These are phyloP conservation scores for Leucogyrophana mollusca DNA, from an alignment of 768 basidiomycete genomes.

Conservation along the genomic window DNA sequence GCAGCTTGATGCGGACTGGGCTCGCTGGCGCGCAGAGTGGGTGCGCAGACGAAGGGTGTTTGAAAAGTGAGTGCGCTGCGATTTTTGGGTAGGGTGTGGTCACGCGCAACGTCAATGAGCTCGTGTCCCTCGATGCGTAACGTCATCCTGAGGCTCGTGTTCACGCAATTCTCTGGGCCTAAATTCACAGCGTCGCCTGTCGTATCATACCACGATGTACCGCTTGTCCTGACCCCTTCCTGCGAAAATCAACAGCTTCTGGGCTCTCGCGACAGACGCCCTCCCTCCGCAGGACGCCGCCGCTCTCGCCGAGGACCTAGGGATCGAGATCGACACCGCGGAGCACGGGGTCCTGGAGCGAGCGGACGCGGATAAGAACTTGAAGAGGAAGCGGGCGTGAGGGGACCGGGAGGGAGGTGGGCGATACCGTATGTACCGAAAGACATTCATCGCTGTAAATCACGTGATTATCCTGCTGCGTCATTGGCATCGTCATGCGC, in stretches of 20 bases:
- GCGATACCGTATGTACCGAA: too few species aligned
- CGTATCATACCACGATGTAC: background rate
- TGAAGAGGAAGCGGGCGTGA: too few species aligned
- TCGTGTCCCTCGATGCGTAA: background rate
- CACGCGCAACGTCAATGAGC: background rate
- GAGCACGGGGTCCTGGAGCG: slow-evolving; percentile 72
- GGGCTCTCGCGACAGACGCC: slow-evolving; percentile 68
- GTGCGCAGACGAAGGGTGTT: slow-evolving; percentile 72
- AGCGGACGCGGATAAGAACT: too few species aligned
- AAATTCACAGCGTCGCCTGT: slow-evolving; percentile 23
- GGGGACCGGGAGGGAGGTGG: too few species aligned
- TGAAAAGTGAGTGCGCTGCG: slow-evolving; percentile 49
- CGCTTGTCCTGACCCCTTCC: background rate
- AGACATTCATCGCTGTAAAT: too few species aligned
- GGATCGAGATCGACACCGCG: slow-evolving; percentile 72
- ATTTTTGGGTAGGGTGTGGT: background rate
- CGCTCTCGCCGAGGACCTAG: slow-evolving; percentile 74
- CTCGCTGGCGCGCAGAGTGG: slow-evolving; percentile 83
- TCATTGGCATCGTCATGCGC: too few species aligned
- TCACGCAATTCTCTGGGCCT: background rate
- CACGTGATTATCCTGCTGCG: too few species aligned
- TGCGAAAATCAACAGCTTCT: slow-evolving; percentile 51
- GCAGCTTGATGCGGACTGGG: slow-evolving; percentile 71
- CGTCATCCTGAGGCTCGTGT: background rate
- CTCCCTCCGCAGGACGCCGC: slow-evolving; percentile 63